A percentile compares a stretch with the other conserved stretches of the same genome.
phyloP scores from a whole-genome alignment of 2,329 filamentous ascomycete genomes.

The Colletotrichum plurivorum region DNA sequence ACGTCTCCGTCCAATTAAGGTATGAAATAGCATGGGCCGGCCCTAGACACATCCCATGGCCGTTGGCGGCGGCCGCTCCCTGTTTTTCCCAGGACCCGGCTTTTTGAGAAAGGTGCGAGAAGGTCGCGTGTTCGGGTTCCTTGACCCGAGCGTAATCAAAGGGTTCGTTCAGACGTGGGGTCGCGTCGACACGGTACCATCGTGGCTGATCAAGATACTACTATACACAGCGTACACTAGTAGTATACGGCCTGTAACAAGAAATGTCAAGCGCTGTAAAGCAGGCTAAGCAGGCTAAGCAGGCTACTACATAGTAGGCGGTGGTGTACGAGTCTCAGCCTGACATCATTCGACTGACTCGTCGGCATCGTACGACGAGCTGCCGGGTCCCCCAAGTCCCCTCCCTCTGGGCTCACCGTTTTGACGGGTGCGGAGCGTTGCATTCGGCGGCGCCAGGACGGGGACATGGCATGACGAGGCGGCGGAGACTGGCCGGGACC shows the following conservation, averaged over 20 bases:
- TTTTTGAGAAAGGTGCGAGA: conserved; percentile 5
- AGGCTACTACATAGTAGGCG: no score
- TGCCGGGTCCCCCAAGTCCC: conserved; percentile 1
- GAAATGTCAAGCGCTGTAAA: neutral
- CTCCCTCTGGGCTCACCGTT: conserved; percentile 12
- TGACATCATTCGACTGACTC: conserved; percentile 36
- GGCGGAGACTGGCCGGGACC: conserved; percentile 29
- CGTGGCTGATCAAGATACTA: conserved; percentile 1
- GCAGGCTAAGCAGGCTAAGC: neutral
- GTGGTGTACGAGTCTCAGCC: neutral
- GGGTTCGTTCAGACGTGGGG: conserved; percentile 5
- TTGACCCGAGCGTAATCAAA: neutral
- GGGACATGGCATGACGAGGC: conserved; percentile 18
- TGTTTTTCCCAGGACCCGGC: conserved; percentile 3
- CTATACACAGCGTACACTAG: no score
- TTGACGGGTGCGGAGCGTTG: conserved; percentile 32
- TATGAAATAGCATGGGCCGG: neutral
- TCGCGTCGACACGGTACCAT: conserved; percentile 14
- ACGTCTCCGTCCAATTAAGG: conserved; percentile 20
- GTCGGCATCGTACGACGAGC: conserved; percentile 25
- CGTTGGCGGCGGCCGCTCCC: conserved; percentile 20
- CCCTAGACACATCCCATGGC: neutral
- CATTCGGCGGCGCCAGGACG: conserved; percentile 27
- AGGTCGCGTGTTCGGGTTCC: conserved; percentile 7
- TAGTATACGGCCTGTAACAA: conserved; percentile 11